A percentile compares a stretch with the other conserved stretches of the same genome.
phyloP scores from a whole-genome alignment of 2,329 filamentous ascomycete species.

The Aspergillus persii region DNA sequence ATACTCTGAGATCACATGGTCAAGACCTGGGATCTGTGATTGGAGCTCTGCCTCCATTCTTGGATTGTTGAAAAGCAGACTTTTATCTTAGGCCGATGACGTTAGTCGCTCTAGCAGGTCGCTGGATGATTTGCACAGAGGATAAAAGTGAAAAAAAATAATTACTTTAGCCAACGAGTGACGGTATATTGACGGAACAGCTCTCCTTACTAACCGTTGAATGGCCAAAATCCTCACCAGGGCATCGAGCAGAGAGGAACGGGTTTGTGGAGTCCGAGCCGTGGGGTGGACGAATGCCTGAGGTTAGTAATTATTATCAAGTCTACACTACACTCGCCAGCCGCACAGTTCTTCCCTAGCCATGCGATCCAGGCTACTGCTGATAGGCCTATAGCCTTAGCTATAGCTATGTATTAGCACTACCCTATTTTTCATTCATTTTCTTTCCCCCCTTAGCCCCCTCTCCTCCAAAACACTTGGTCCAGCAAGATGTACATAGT shows the following conservation, averaged over 20 bases:
- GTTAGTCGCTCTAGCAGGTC: background rate
- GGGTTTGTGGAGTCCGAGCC: background rate
- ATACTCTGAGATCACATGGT: slow-evolving; percentile 86
- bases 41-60: slow-evolving; percentile 85
- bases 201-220: background rate
- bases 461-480: too few species aligned
- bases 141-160: background rate
- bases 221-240: background rate
- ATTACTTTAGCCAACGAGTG: too few species aligned
- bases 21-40: slow-evolving; percentile 78
- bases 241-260: background rate
- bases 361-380: too few species aligned
- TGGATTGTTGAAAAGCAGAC: background rate
- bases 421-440: too few species aligned
- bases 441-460: too few species aligned
- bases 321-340: background rate
- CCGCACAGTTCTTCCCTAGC: background rate
- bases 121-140: background rate
- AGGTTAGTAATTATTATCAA: background rate
- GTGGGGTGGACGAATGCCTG: background rate
- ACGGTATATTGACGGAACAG: too few species aligned
- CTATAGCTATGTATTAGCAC: too few species aligned
- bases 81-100: too few species aligned
- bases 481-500: too few species aligned
- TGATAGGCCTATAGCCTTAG: too few species aligned